Base-by-base conservation (phyloP, 345 rosid species). In the Pseudoturritis turrita region DNA sequence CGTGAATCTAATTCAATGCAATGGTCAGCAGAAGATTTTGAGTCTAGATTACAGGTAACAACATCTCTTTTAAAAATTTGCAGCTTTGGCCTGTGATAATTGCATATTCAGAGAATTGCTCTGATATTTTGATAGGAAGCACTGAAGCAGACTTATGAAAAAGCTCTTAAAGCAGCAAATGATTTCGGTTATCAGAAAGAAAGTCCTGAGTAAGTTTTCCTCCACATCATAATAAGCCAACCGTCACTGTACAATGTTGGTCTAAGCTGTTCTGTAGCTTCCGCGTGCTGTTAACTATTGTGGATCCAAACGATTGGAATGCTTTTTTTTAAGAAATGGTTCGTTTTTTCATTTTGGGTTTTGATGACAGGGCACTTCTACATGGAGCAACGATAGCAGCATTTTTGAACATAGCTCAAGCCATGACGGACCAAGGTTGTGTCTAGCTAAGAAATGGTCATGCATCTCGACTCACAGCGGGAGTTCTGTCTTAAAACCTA, bases 381-480 rank as follows among this genome's bases (percentile, higher is more conserved):
- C 90, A 91, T 15, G 99, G 99, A 59, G 88, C 99, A 22, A 87
- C 87, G 53, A 91, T 95, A 54, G 86, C 99, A 17, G 88, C 97
- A 5, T 95, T 95, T 79, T 85, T 95, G 71, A 86, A 87, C 36
- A 88, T 95, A 47, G 98, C 99, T 75, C 96, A 89, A 83, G 99
- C 97, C 41, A 95, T 91, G 99, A 86, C 88, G 4, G 99, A 89
- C 68, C 99, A 95, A 91, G 99, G 99, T 72, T 91, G 99, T 79
- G 94, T 91, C 73, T 91, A 87, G 84, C 72, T 47, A 5, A 18
- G n/a, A 37, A 37, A 19, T 4, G 64, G 10, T 21, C 50, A 18
- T 45, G 71, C 66, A 57, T 65, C 31, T 12, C 2, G 19, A 56
- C 37, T 28, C 57, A 43, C 46, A 3, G 52, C 43, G 10, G 56